Conservation (phyloP, 306 rosid species). For the Cicer cuneatum region DNA sequence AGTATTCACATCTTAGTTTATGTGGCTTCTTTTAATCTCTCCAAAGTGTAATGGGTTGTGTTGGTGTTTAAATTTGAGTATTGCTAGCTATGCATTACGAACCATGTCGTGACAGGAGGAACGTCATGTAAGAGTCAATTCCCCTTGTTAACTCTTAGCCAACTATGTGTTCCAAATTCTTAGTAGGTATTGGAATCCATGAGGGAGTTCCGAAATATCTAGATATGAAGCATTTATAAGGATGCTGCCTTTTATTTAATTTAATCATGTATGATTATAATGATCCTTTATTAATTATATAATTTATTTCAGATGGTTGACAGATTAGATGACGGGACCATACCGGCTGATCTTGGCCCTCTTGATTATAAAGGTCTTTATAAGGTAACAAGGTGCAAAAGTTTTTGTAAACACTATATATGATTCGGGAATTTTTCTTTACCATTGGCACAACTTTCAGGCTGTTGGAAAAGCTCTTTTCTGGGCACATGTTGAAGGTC, state of each 20-base stretch:
- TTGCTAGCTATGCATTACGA: slow-evolving; percentile 19
- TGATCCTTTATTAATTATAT: slow-evolving; percentile 41
- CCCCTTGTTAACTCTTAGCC: slow-evolving; percentile 35
- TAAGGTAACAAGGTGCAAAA: slow-evolving; percentile 60
- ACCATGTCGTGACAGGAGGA: slow-evolving; percentile 24
- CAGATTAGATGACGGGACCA: slow-evolving; percentile 85
- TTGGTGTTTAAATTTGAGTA: slow-evolving; percentile 35
- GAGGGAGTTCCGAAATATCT: slow-evolving; percentile 28
- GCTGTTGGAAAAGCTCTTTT: slow-evolving; percentile 97
- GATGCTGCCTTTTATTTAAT: slow-evolving; percentile 9
- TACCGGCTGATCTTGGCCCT: slow-evolving; percentile 72
- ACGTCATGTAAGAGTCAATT: slow-evolving; percentile 33
- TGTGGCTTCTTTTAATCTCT: slow-evolving; percentile 25
- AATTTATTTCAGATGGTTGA: slow-evolving; percentile 87
- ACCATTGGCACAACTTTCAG: slow-evolving; percentile 64
- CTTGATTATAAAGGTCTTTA: slow-evolving; percentile 93
- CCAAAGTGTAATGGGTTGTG: slow-evolving; percentile 14
- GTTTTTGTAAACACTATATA: slow-evolving; percentile 11
- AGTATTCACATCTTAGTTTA: slow-evolving; percentile 31
- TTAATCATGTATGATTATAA: slow-evolving; percentile 17
- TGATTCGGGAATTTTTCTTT: slow-evolving; percentile 43
- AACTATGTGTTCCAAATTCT: slow-evolving; percentile 28
- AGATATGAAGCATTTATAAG: slow-evolving; percentile 31
- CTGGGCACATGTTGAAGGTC: slow-evolving; percentile 98
- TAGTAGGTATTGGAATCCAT: slow-evolving; percentile 30